Base-by-base conservation (phyloP, 73 alveolate species). In the Breviolum minutum region DNA sequence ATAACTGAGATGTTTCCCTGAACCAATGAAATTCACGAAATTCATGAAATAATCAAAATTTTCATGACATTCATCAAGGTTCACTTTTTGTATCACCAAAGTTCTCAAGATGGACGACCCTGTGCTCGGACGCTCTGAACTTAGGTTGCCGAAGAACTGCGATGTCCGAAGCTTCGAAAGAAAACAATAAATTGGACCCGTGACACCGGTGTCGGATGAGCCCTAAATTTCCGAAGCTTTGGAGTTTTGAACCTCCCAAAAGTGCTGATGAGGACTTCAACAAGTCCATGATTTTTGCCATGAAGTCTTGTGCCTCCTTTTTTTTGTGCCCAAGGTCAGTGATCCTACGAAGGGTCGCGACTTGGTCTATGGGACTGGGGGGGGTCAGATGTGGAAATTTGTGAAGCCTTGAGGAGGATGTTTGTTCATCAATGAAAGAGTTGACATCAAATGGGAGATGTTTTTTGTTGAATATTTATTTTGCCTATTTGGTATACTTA, bases 281-380 rank as follows among this genome's bases (percentile, higher is more conserved):
- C 11, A 66, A 17, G 24, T 66, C 17, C 17, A 11, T 17, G 17
- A 66, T 66, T 17, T 17, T 66, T 66, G 74, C 74, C 74, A 13
- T 66, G 74, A 66, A 66, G 74, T 13, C 74, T 66, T 66, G 74
- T 13, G 24, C n/a, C n/a, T 40, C 54, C 54, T 3, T 40, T 40
- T 40, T 40, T 40, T 40, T 0, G 54, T 20, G 62, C 87, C 68
- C 63, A 12, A 92, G 97, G 97, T 20, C 27, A 22, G 27, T 27
- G 80, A 92, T 26, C 80, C 79, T 24, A 74, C 81, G 30, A 63
- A 71, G 80, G 97, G 97, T 40, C 97, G 97, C 79, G 97, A 92
- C 63, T 8, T 92, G 80, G 19, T n/a, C 79, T 92, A 54, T 48
- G 74, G 97, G 97, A 92, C 90, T n/a, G 62, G 82, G 10, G 61